phyloP scores from a whole-genome alignment of 768 basidiomycete genomes.

The Royoungia palumana region DNA sequence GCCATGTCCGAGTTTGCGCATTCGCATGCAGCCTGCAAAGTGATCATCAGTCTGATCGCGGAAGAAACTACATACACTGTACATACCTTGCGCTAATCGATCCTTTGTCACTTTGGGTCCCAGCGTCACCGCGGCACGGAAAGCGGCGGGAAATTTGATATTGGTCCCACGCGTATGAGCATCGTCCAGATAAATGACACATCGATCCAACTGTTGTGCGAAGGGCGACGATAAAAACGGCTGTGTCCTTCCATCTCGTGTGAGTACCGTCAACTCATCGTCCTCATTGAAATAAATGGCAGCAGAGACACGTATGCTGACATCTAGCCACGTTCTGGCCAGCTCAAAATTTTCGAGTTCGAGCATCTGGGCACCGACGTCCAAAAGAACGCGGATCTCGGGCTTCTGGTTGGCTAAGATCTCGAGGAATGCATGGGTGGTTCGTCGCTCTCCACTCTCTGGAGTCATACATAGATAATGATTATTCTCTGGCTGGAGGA shows the following conservation, averaged over 20 bases:
- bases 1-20: conserved; percentile 46
- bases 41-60: neutral
- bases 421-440: conserved; percentile 21
- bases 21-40: conserved; percentile 49
- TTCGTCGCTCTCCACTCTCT: conserved; percentile 13
- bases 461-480: conserved; percentile 14
- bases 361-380: conserved; percentile 57
- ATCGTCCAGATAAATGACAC: conserved; percentile 38
- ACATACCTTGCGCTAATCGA: conserved; percentile 13
- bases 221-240: conserved; percentile 32
- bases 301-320: conserved; percentile 15
- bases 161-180: conserved; percentile 40
- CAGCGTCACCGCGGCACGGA: conserved; percentile 37
- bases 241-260: conserved; percentile 3
- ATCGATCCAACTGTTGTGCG: conserved; percentile 32
- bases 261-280: no score
- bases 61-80: no score
- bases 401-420: conserved; percentile 35
- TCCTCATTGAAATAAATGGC: conserved; percentile 34
- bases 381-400: conserved; percentile 46
- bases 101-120: conserved; percentile 25
- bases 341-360: conserved; percentile 45
- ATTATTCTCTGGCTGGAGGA: conserved; percentile 25
- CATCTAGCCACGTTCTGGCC: conserved; percentile 40
- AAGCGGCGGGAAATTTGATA: conserved; percentile 32